Base-by-base conservation (phyloP, 202 grass and related monocot species). In the Zoysia matrella region DNA sequence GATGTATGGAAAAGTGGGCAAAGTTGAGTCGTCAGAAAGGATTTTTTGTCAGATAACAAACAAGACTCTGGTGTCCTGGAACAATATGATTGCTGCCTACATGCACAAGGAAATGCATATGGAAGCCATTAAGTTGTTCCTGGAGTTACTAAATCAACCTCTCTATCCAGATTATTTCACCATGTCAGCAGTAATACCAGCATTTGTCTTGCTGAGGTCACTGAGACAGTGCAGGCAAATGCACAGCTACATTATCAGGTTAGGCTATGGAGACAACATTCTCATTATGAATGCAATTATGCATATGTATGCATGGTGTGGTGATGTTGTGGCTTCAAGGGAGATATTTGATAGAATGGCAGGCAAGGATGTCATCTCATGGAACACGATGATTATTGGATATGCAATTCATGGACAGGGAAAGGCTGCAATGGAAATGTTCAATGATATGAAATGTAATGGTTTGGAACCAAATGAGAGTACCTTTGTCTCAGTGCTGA, bases 341-440 rank as follows among this genome's bases (percentile, higher is more conserved):
- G 76, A 82, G 65, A 84, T 94, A 40, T 98, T 94, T 56, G 88
- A 95, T 41, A 93, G 42, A 78, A 86, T 93, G 72, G 4, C 65
- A 52, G 57, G 3, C 6, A 93, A 72, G 82, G 90, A 98, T 87
- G 77, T 90, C 11, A 86, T 94, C 8, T 91, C 90, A 47, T 98
- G 95, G 92, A 98, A 98, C 65, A 90, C 86, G 22, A 91, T 98
- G 66, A 83, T 98, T n/a, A 94, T 98, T 81, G 92, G 84, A 49
- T 93, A 93, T 71, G 92, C 79, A 16, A 94, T 94, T 89, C 92
- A 94, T 14, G 92, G 90, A 10, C 86, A 94, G 45, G 92, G 90
- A 51, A 86, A 76, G 41, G 72, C 68, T 80, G 95, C 95, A 16
- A 4, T 98, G 53, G 82, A 91, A 16, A 81, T 90, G 69, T 94